A percentile compares a stretch with the other conserved stretches of the same genome.
Evolutionary conservation across 148 eudicot genomes (phyloP).

Genomic region (Camellia lanceoleosa): DNA sequence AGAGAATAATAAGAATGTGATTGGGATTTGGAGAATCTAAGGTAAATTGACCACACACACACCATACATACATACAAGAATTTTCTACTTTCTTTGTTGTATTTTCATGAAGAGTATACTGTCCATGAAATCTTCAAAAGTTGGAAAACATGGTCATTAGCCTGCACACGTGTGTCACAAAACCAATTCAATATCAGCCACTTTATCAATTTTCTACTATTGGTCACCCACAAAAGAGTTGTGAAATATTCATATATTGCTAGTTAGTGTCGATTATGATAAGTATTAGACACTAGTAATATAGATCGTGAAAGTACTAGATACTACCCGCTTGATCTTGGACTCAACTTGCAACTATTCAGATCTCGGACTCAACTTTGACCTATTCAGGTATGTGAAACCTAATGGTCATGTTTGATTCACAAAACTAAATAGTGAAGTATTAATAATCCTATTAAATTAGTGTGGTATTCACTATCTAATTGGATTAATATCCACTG

Average conservation of each 20-base stretch:
- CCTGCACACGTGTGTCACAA: conserved; percentile 7
- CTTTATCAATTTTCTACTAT: background rate
- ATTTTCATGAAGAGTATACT: conserved; percentile 7
- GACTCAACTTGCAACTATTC: too few relatives aligned
- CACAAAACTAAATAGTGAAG: too few relatives aligned
- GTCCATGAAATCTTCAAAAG: conserved; percentile 16
- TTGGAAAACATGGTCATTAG: conserved; percentile 13
- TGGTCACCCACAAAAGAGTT: conserved; percentile 1
- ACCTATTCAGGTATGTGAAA: too few relatives aligned
- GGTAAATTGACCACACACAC: conserved; percentile 21
- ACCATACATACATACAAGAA: conserved; percentile 4
- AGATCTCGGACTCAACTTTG: too few relatives aligned
- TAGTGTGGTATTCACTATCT: too few relatives aligned
- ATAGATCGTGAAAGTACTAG: too few relatives aligned
- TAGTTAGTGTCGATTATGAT: too few relatives aligned
- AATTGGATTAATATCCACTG: too few relatives aligned
- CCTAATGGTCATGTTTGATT: too few relatives aligned
- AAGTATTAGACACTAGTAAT: too few relatives aligned
- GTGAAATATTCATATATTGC: background rate
- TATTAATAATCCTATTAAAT: too few relatives aligned
- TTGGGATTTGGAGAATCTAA: conserved; percentile 33
- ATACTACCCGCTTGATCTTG: too few relatives aligned
- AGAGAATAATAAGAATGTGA: conserved; percentile 26
- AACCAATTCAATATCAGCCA: conserved; percentile 2
- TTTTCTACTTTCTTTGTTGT: conserved; percentile 14